Conservation (phyloP, 2,329 filamentous ascomycete genomes). For the Pyrenochaeta sp. region DNA sequence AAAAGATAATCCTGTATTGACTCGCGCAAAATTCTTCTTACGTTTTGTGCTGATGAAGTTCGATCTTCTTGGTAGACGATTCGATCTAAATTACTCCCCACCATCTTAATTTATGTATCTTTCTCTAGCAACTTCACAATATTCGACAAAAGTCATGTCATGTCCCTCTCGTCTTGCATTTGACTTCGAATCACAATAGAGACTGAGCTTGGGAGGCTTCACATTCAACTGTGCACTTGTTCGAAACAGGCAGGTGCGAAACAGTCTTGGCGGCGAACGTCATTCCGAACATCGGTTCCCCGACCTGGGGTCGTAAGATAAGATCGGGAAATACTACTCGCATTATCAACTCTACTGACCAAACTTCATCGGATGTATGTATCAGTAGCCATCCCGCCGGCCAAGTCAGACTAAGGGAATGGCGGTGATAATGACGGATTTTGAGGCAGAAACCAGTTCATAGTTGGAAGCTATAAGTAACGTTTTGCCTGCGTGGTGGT, state of each 20-base stretch:
- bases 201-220: too few relatives aligned
- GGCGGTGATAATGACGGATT: slow-evolving; percentile 11
- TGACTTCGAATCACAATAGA: too few relatives aligned
- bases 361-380: neutral
- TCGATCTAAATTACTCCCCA: too few relatives aligned
- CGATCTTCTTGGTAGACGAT: too few relatives aligned
- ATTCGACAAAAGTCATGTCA: too few relatives aligned
- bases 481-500: neutral
- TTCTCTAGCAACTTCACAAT: too few relatives aligned
- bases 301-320: slow-evolving; percentile 21
- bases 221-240: slow-evolving; percentile 1
- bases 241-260: slow-evolving; percentile 26
- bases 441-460: neutral
- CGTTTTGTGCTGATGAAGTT: too few relatives aligned
- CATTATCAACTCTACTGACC: slow-evolving; percentile 25
- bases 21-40: too few relatives aligned
- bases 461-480: slow-evolving; percentile 4
- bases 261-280: slow-evolving; percentile 26
- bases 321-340: slow-evolving; percentile 9
- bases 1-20: too few relatives aligned
- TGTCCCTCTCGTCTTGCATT: too few relatives aligned
- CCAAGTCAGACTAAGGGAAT: slow-evolving; percentile 2
- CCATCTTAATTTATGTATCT: too few relatives aligned
- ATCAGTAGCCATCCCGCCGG: neutral
- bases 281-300: slow-evolving; percentile 31